Evolutionary conservation across 1,284 basidiomycete species (phyloP).

Genomic region (Malassezia pachydermatis): DNA sequence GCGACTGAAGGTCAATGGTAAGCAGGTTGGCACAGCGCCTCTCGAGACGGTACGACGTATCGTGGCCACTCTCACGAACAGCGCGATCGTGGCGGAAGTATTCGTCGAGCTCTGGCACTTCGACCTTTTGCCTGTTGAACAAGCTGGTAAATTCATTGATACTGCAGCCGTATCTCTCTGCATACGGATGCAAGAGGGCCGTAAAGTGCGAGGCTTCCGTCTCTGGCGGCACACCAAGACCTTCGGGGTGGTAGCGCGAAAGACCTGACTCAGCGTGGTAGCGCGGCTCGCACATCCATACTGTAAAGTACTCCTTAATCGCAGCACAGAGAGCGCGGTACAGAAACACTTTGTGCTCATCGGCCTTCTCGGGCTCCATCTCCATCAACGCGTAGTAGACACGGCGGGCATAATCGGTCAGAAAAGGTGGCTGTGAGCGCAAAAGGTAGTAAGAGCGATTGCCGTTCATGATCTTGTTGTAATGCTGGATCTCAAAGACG

Average conservation of each 20-base stretch:
- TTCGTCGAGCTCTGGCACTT: slow-evolving; percentile 82
- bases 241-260: slow-evolving; percentile 83
- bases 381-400: slow-evolving; percentile 56
- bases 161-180: slow-evolving; percentile 82
- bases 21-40: slow-evolving; percentile 83
- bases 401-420: slow-evolving; percentile 95
- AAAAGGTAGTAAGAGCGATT: slow-evolving; percentile 61
- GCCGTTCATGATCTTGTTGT: slow-evolving; percentile 60
- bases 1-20: slow-evolving; percentile 86
- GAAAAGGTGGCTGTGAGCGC: slow-evolving; percentile 91
- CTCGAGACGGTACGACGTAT: slow-evolving; percentile 94
- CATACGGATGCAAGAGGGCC: slow-evolving; percentile 88
- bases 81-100: slow-evolving; percentile 95
- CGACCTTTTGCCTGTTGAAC: slow-evolving; percentile 74
- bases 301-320: slow-evolving; percentile 95
- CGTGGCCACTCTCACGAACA: slow-evolving; percentile 73
- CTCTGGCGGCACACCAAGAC: slow-evolving; percentile 92
- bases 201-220: slow-evolving; percentile 97
- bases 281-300: slow-evolving; percentile 88
- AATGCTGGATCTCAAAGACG: slow-evolving; percentile 96
- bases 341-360: slow-evolving; percentile 75
- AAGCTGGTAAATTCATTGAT: slow-evolving; percentile 93
- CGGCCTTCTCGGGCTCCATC: neutral
- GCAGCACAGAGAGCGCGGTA: slow-evolving; percentile 89
- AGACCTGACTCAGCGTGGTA: slow-evolving; percentile 86